Base-by-base conservation (phyloP, 1,139 yeast species). In the Pichia sp. region DNA sequence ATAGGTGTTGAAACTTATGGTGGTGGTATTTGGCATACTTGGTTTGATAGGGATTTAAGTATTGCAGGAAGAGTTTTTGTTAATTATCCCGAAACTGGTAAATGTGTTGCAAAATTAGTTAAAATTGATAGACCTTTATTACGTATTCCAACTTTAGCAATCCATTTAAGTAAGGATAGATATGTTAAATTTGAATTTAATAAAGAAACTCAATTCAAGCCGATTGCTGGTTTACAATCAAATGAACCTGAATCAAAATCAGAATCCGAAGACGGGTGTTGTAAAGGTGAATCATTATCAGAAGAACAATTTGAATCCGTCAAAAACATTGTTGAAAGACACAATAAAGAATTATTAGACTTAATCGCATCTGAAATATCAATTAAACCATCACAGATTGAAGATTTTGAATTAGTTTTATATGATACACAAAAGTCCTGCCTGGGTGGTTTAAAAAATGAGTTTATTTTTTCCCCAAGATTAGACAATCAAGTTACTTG, bases 1-100 rank as follows among this genome's bases (percentile, higher is more conserved):
- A 83, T 93, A 27, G 98, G 96, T 42, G 96, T 93, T 7, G 99
- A 93, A 68, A 81, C 84, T 49, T 93, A 93, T 63, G 99, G 99
- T 48, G 99, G 99, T 33, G 91, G 96, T 49, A 82, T 91, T 53
- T 95, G 97, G 80, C 89, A 84, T 70, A 70, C 87, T 33, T 86
- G 95, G 95, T 93, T 93, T 65, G 99, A 93, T 69, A 80, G 98
- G 57, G 98, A 93, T 67, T 75, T 93, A 63, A 80, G 95, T 38
- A 74, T 91, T 55, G 98, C 98, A 10, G 99, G 99, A 18, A 76
- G 98, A 59, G 96, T 93, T 1, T 84, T 84, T 65, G 83, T 87
- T 25, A 74, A 72, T 47, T 77, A 79, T 42, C 67, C 69, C 34
- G 73, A 71, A 18, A 65, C 72, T 44, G 83, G 80, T 22, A 70